Evolutionary conservation across 768 basidiomycete species (phyloP), one percentile per base, ranked within the genome.

Genomic region (Pholiota molesta): DNA sequence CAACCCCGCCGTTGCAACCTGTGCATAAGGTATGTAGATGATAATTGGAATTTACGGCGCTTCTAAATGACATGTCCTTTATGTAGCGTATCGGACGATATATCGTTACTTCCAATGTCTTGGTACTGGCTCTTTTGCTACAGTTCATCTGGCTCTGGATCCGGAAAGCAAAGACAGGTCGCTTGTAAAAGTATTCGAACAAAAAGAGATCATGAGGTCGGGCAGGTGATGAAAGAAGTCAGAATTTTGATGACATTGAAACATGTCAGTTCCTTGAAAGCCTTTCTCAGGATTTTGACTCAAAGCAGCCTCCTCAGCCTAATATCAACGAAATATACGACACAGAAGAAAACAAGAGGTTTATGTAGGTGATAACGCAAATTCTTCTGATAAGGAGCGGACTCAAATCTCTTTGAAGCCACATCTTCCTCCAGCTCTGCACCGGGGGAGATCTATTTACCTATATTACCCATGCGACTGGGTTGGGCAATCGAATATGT

Each of bases 371-470:
- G n/a, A 54, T 3, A 45, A 52, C 10, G 39, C 16, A 35, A 26
- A 23, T n/a, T 31, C 42, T 45, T 44, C 47, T 62, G 53, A 37
- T 28, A 52, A 28, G 58, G 37, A 4, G 19, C 11, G 33, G 28
- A 33, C 45, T 47, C 35, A 21, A 21, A 58, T 19, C 17, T 55
- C 23, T 42, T 33, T 64, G 3, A 57, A 91, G 89, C 29, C 89
- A 93, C 72, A 91, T 94, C 45, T 93, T 94, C 74, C 85, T 94
- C 35, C 89, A 94, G 72, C 79, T 94, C 8, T 93, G 90, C 67
- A 93, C 92, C 0, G 92, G 92, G 10, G 92, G 92, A 23, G 92
- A 94, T 69, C 81, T 94, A n/a, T 94, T 94, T 73, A 91, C 90
- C 2, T 93, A 94, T 73, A 89, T 94, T 65, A 86, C 85, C 16